These are phyloP conservation scores for Mycena haematopus DNA, from an alignment of 768 basidiomycete genomes.

Conservation along the genomic window DNA sequence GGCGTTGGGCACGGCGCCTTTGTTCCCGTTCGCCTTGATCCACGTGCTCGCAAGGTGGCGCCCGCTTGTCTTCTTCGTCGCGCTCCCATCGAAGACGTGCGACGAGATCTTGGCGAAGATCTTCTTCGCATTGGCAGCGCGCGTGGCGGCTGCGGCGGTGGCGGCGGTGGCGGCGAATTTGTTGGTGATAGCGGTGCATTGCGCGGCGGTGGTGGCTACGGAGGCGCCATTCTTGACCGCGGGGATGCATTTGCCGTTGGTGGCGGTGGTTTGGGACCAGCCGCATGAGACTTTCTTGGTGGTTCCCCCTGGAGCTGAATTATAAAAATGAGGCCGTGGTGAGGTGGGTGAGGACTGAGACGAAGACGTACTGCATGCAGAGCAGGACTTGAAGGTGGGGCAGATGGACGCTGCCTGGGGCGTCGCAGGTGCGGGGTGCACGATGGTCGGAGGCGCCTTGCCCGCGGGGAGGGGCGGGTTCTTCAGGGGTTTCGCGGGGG, in stretches of 20 bases:
- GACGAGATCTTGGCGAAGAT: conserved; percentile 10
- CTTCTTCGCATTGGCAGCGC: conserved; percentile 9
- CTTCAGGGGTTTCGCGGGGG: conserved; percentile 2
- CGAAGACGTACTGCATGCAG: conserved; percentile 9
- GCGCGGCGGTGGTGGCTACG: conserved; percentile 10
- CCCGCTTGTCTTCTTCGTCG: background rate
- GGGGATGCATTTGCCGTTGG: conserved; percentile 6
- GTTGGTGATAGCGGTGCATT: conserved; percentile 9
- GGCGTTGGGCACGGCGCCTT: background rate
- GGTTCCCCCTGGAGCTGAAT: conserved; percentile 9
- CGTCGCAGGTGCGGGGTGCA: conserved; percentile 12
- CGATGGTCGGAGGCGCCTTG: conserved; percentile 11
- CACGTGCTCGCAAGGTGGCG: conserved; percentile 2
- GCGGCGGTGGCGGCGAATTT: conserved; percentile 9
- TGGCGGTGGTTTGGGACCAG: conserved; percentile 11
- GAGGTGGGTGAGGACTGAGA: background rate
- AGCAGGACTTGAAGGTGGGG: conserved; percentile 11
- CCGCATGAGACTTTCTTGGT: conserved; percentile 9
- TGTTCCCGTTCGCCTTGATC: conserved; percentile 14
- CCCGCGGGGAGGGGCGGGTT: conserved; percentile 10
- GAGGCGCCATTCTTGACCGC: conserved; percentile 9
- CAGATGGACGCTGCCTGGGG: conserved; percentile 9
- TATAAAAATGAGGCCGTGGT: background rate
- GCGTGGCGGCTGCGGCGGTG: conserved; percentile 2
- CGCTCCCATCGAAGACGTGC: conserved; percentile 12